Evolutionary conservation across 305 asterid genomes (phyloP), one percentile per base, ranked within the genome.

Genomic region (Fraxinus ornus): DNA sequence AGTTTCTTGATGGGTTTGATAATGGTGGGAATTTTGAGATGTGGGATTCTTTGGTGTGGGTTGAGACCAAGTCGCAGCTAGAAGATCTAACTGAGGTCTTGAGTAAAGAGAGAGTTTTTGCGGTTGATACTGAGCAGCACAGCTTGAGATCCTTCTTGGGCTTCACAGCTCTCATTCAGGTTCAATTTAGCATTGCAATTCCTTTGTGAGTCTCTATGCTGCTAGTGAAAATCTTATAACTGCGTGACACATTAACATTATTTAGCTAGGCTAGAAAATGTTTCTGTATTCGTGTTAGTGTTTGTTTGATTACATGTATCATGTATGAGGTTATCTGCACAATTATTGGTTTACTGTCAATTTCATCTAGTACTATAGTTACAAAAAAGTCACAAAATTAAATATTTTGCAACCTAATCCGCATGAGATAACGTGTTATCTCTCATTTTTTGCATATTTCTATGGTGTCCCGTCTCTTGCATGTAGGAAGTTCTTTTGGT

Each of bases 71-170:
- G 79, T 75, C 79, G 6, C 93, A 93, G 83, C 76, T 96, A 76
- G 83, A 85, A 80, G 94, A 94, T 85, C 89, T 94, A 3, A 97
- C 83, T 68, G 89, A 85, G 83, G 94, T 87, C 35, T 85, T 94
- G 89, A 89, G 92, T 80, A 87, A 89, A 19, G 93, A 92, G 91
- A 89, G 76, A 77, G 92, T 91, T 26, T 93, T 94, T 79, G 98
- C 88, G 1, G 99, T 94, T 49, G 99, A 96, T 80, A 94, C 97
- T 0, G 99, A 96, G 91, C 99, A 96, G 89, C 98, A 96, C 70
- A 88, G 98, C 83, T 87, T 91, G 71, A 91, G 98, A 81, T 93
- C 99, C 75, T 96, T 92, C 88, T 86, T 93, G 73, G 99, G 99
- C 75, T 91, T 96, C 87, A 94, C 98, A 6, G 94, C 98, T 79